These are phyloP conservation scores for Smallanthus sonchifolius DNA, from an alignment of 129 eudicot species.

Conservation along the genomic window DNA sequence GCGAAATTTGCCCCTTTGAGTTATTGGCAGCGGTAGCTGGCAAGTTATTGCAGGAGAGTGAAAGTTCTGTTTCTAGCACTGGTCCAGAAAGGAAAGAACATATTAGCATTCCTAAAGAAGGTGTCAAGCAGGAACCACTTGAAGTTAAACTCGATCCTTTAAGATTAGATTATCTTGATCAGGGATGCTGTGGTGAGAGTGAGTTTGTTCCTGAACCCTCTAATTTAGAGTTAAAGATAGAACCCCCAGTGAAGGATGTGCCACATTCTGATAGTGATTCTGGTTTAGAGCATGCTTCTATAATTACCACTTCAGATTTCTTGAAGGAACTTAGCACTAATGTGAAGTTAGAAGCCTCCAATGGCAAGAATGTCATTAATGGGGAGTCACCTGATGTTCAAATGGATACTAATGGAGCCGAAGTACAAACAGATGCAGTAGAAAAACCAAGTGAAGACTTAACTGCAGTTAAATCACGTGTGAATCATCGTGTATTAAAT, in stretches of 20 bases:
- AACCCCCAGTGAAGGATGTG: slow-evolving; percentile 25
- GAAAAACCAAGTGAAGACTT: slow-evolving; percentile 35
- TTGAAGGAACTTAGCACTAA: slow-evolving; percentile 33
- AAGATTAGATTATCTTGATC: slow-evolving; percentile 63
- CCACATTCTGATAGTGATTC: slow-evolving; percentile 44
- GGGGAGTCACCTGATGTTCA: slow-evolving; percentile 34
- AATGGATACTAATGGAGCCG: slow-evolving; percentile 25
- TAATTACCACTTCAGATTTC: slow-evolving; percentile 37
- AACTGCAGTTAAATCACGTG: slow-evolving; percentile 28
- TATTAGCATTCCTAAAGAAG: slow-evolving; percentile 21
- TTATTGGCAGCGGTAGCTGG: slow-evolving; percentile 94
- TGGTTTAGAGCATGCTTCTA: slow-evolving; percentile 40
- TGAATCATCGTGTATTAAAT: slow-evolving; percentile 40
- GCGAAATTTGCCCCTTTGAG: slow-evolving; percentile 77
- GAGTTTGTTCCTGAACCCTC: slow-evolving; percentile 45
- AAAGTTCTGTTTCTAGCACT: slow-evolving; percentile 84
- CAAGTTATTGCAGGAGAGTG: slow-evolving; percentile 81
- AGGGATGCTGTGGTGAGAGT: slow-evolving; percentile 75
- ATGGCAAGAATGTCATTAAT: slow-evolving; percentile 19
- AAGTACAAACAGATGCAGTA: slow-evolving; percentile 28
- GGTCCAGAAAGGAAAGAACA: slow-evolving; percentile 50
- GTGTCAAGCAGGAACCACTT: slow-evolving; percentile 36
- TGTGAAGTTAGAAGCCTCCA: slow-evolving; percentile 33
- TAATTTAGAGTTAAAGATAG: slow-evolving; percentile 30
- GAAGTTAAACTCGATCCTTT: slow-evolving; percentile 46